Conservation (phyloP, 176 grass and related monocot genomes). For the Cocos nucifera region DNA sequence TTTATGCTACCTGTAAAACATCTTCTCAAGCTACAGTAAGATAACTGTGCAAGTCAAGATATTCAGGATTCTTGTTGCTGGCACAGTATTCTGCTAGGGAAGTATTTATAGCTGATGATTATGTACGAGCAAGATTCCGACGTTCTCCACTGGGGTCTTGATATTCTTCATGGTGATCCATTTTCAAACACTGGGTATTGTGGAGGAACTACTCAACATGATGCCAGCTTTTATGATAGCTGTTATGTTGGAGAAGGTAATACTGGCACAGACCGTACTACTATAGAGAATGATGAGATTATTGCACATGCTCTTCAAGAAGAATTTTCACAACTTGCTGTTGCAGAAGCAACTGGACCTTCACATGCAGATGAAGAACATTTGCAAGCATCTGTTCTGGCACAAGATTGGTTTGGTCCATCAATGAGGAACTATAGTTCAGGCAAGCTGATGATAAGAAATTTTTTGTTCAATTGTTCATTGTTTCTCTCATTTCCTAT, state of each 20-base stretch:
- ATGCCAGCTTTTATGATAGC: constrained; percentile 14
- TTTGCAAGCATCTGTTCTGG: constrained; percentile 22
- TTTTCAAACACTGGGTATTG: constrained; percentile 36
- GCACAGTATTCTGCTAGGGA: too few species aligned
- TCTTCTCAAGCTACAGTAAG: too few species aligned
- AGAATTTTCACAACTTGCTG: constrained; percentile 13
- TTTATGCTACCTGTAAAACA: too few species aligned
- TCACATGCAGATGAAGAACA: constrained; percentile 26
- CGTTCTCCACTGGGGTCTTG: constrained; percentile 33
- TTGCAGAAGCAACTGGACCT: constrained; percentile 33
- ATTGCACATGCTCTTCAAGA: background rate
- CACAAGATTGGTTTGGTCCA: constrained; percentile 36
- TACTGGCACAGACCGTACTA: constrained; percentile 2
- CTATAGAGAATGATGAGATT: constrained; percentile 1
- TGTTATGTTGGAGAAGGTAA: constrained; percentile 40
- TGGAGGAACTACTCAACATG: constrained; percentile 30
- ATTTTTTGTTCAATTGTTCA: background rate
- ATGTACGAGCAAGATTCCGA: constrained; percentile 49
- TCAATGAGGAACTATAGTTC: constrained; percentile 28
- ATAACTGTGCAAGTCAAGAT: too few species aligned
- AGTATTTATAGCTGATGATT: constrained; percentile 25
- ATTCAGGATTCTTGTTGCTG: too few species aligned
- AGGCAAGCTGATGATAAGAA: constrained; percentile 20
- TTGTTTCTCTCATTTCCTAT: constrained; percentile 4
- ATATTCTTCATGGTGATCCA: constrained; percentile 25